Base-by-base conservation (phyloP, 2,329 filamentous ascomycete genomes). In the Sporothrix brunneoviolacea region DNA sequence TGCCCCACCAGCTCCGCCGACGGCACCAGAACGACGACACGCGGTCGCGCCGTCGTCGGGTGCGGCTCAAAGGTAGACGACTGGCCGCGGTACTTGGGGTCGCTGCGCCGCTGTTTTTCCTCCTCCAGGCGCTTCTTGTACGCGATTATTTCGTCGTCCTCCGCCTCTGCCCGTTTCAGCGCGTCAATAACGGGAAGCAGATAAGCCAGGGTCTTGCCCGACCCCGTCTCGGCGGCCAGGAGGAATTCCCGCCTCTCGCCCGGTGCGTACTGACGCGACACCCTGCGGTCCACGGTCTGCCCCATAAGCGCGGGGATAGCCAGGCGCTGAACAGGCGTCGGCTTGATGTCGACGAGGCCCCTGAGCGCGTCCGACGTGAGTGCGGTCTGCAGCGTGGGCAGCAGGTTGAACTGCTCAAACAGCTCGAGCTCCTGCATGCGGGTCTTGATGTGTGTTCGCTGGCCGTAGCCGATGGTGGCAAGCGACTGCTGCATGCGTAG, bases 191-290 rank as follows among this genome's bases (percentile, higher is more conserved):
- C 77, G 0, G 93, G 94, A 5, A 96, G 69, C 5, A 97, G 72
- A 63, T 98, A 98, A 8, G 93, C 89, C 55, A 98, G 73, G 1
- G 93, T 98, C 73, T 98, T 98, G 54, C 93, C 93, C 0, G 93
- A 97, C 12, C 93, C 93, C 0, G 93, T 98, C 72, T 98, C 93
- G 10, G 93, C 93, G 4, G 93, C 93, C 44, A 98, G 75, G 12
- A 98, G 75, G 62, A 88, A 96, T 69, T 72, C 77, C 53, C 69
- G 68, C 15, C 44, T 44, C 32, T 39, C 35, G 19, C 36, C 44
- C 6, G 48, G 28, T 4, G 27, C 12, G 4, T 7, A 6, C 38
- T 50, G 51, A n/a, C 45, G 46, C 22, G 44, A 39, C 33, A 8
- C 21, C 4, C 54, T 40, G 9, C 39, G 30, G 42, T 53, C 68